phyloP scores from a whole-genome alignment of 176 grass and related monocot species.

The Rhynchospora breviuscula region DNA sequence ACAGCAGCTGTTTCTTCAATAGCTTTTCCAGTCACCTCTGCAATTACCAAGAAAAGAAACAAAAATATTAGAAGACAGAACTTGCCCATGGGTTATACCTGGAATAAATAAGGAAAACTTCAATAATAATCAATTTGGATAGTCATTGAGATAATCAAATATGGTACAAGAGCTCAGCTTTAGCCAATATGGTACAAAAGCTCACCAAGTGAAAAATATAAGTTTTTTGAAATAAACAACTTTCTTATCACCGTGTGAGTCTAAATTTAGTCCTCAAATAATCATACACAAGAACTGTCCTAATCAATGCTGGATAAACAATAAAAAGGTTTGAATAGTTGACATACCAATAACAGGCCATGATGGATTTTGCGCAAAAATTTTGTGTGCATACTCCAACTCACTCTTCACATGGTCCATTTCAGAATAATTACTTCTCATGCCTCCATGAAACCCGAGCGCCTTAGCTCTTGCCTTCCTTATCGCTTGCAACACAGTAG shows the following conservation, averaged over 20 bases:
- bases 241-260: neutral
- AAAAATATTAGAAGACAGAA: neutral
- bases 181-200: neutral
- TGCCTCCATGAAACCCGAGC: conserved; percentile 59
- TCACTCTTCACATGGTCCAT: conserved; percentile 82
- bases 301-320: neutral
- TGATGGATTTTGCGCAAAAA: conserved; percentile 57
- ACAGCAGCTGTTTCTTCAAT: conserved; percentile 97
- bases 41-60: conserved; percentile 23
- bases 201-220: neutral
- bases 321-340: neutral
- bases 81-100: neutral
- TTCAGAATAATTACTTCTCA: conserved; percentile 79
- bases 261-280: neutral
- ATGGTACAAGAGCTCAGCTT: too few relatives aligned
- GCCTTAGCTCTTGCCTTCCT: conserved; percentile 78
- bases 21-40: conserved; percentile 95
- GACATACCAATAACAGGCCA: conserved; percentile 92
- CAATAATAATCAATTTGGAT: neutral
- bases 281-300: neutral
- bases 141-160: neutral
- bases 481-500: conserved; percentile 69
- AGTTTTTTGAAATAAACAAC: neutral
- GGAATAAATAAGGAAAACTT: neutral
- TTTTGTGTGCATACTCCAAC: conserved; percentile 52